Evolutionary conservation across 768 basidiomycete genomes (phyloP), one percentile per base, ranked within the genome.

Genomic region (Cytidiella melzeri): DNA sequence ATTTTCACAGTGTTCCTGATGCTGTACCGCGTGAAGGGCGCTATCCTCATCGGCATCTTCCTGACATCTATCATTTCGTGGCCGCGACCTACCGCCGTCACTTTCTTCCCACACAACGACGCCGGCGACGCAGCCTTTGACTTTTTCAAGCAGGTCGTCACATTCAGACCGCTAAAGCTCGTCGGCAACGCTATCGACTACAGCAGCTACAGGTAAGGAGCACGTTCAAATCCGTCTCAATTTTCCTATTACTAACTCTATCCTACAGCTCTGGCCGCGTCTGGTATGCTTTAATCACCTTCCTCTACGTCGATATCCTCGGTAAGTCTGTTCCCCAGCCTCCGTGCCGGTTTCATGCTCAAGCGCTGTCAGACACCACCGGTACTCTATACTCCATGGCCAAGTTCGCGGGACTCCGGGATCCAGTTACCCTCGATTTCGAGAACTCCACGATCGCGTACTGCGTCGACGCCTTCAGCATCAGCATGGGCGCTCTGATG

Each of bases 321-420:
- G 84, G 81, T 83, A 56, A 41, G 75, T 62, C 7, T 43, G 26
- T n/a, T 28, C n/a, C 36, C 26, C 19, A 27, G 44, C 28, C 18
- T 37, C 48, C 24, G 3, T 41, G 15, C 36, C 19, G 20, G 34
- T n/a, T 24, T 19, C 27, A 9, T 38, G 25, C 23, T 37, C 38
- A 39, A 18, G 15, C 21, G 34, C 12, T 47, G 41, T 48, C n/a
- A 65, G 68, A 73, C 50, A 73, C 69, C 24, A 74, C 71, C 47
- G 84, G 90, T 60, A 92, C 90, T 7, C 70, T 93, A 3, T 91
- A 92, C 63, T 85, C 90, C 34, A 92, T 93, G 90, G 87, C 88
- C 46, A 90, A 87, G 63, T 92, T 92, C 54, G 88, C 90, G 5
- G 87, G 87, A n/a, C 75, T 93, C 1, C 87, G 87, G 41, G 84